Conservation (phyloP, 2,329 filamentous ascomycete species). For the Paraphaeosphaeria minitans region DNA sequence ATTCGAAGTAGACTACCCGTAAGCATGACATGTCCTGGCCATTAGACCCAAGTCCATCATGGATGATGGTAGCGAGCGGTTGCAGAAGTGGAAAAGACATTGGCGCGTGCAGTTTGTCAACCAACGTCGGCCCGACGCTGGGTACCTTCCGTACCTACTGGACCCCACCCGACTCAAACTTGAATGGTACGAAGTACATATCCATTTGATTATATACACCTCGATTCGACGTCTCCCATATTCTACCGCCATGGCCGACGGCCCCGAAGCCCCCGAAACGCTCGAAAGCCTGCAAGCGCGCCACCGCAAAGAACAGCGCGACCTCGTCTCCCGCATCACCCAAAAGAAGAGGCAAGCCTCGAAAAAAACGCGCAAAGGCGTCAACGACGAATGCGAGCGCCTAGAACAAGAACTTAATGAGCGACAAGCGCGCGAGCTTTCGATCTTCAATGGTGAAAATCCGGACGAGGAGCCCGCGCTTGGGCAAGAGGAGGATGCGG, state of each 20-base stretch:
- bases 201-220: neutral
- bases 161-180: neutral
- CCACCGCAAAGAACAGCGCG: conserved; percentile 86
- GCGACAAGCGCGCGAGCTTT: conserved; percentile 58
- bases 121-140: neutral
- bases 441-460: conserved; percentile 43
- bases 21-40: no score
- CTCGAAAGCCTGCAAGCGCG: conserved; percentile 79
- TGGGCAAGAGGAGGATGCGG: conserved; percentile 19
- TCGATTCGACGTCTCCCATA: neutral
- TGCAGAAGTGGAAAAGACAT: neutral
- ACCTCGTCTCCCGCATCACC: conserved; percentile 82
- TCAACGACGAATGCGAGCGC: conserved; percentile 66
- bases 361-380: conserved; percentile 71
- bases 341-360: conserved; percentile 97
- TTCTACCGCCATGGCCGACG: conserved; percentile 13
- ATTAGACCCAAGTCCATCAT: no score
- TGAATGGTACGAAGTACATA: neutral
- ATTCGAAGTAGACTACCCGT: neutral
- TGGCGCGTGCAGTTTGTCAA: neutral
- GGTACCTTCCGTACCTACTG: no score
- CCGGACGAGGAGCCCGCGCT: neutral
- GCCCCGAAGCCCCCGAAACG: conserved; percentile 28
- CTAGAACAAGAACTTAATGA: conserved; percentile 63
- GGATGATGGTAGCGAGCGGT: no score